Base-by-base conservation (phyloP, 2,329 filamentous ascomycete species). In the Bipolaris sorokiniana region DNA sequence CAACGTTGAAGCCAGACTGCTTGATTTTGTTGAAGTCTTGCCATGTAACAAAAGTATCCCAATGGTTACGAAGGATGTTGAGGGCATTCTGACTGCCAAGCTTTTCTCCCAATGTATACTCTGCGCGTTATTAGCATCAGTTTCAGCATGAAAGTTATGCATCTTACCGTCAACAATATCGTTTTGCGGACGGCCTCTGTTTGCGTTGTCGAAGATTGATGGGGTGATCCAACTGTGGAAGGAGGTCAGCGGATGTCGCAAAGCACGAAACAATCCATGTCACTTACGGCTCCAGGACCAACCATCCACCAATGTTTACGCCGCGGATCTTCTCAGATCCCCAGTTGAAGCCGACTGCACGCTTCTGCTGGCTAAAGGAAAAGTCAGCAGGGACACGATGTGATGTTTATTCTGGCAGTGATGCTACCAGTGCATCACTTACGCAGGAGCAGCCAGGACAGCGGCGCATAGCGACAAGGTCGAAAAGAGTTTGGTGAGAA, bases 1-100 rank as follows among this genome's bases (percentile, higher is more conserved):
- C 82, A 9, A 84, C 75, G 68, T 87, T 87, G 73, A 87, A 84
- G 5, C 85, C 84, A 0, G 83, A 79, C 34, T 80, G 71, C 16
- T 79, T 79, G 63, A 87, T 87, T 62, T 82, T 84, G 64, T 83
- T 74, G 68, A 88, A 85, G 65, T 87, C 84, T 11, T 72, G 64
- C 63, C 78, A 79, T 13, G 77, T 78, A 11, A 80, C 80, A 76
- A 77, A 86, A 31, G 72, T 80, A 62, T 80, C 79, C 81, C 79
- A 87, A 72, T 82, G 82, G 46, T 77, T 73, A 59, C 79, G 75
- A 5, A 85, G 76, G 7, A 81, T 66, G 6, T 69, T 62, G n/a
- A 75, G 73, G 3, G 81, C 80, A 1, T 76, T 76, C 44, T 81
- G 70, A 18, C 75, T 69, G 3, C 83, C 83, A 6, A 86, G 76